Evolutionary conservation across 371 early-diverging fungal species (phyloP).

Genomic region (Syncephalastrum sp.): DNA sequence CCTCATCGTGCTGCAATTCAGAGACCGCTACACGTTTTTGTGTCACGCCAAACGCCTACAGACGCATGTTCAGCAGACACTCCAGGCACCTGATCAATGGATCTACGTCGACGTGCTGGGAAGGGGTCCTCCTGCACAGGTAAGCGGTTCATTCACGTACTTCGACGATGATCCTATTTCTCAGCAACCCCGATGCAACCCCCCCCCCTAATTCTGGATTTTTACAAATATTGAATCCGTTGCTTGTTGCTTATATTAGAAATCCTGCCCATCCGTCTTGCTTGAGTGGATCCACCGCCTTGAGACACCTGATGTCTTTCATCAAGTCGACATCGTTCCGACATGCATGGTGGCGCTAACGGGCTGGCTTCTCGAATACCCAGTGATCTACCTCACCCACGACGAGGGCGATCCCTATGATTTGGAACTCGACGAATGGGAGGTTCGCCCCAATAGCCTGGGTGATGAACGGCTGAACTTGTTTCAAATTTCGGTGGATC

Average conservation of each 20-base stretch:
- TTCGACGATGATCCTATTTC: too few relatives aligned
- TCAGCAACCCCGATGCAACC: too few relatives aligned
- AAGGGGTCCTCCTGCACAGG: slow-evolving; percentile 19
- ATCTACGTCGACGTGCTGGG: slow-evolving; percentile 20
- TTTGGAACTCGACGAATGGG: slow-evolving; percentile 39
- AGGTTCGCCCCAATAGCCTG: slow-evolving; percentile 34
- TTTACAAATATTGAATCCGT: background rate
- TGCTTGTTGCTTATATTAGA: slow-evolving; percentile 4
- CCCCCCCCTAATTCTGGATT: background rate
- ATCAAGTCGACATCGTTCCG: slow-evolving; percentile 16
- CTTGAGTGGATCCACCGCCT: slow-evolving; percentile 18
- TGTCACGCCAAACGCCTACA: slow-evolving; percentile 26
- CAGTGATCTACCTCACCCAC: slow-evolving; percentile 38
- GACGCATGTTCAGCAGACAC: slow-evolving; percentile 19
- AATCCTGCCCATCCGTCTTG: slow-evolving; percentile 19
- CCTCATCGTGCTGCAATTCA: slow-evolving; percentile 35
- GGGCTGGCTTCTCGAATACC: slow-evolving; percentile 51
- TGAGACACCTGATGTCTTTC: slow-evolving; percentile 6
- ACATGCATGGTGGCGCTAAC: slow-evolving; percentile 46
- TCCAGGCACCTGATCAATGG: slow-evolving; percentile 11
- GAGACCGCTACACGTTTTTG: slow-evolving; percentile 43
- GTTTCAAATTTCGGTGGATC: slow-evolving; percentile 1
- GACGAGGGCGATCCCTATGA: slow-evolving; percentile 15
- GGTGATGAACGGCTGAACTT: slow-evolving; percentile 25
- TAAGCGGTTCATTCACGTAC: slow-evolving; percentile 1